Evolutionary conservation across 106 monocot species (phyloP), one percentile per base, ranked within the genome.

Genomic region (Platanthera zijinensis): DNA sequence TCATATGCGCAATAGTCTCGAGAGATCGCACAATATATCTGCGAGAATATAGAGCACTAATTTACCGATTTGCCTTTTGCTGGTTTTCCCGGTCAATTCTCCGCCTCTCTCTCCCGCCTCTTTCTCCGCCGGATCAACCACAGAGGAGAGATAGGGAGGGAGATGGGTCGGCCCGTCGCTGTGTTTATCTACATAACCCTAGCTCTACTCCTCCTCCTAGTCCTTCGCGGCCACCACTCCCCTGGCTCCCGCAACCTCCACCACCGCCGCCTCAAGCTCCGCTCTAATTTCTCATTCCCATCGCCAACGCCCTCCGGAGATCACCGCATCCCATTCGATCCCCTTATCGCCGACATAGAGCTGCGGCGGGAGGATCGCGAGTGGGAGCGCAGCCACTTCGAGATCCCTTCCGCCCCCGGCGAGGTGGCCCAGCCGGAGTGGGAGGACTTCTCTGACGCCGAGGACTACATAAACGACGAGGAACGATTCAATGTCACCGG

Each of bases 391-490:
- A 80, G 73, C 64, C 96, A 84, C 83, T 87, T 76, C 82, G 7
- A 46, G 53, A 9, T 87, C 48, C 57, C 76, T 66, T 64, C 75
- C 50, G 88, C 92, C 72, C 88, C 88, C 8, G 88, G 82, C 46
- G 70, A 85, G 68, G 99, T 92, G 83, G 52, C 81, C 69, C 81
- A 87, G 79, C 94, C 94, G 11, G 99, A 92, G 72, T 99, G 99
- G 94, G 94, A 94, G 76, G 90, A 94, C 64, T 90, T 92, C 82
- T 71, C 92, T 52, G 84, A 92, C 54, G 92, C 91, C 51, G 89
- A 99, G 81, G 92, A 94, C 74, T 94, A 86, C 86, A 79, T 94
- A 78, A 94, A 99, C 56, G 88, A 92, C 57, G 92, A 99, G 72
- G 87, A 86, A 0, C 74, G 90, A 17, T 99, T 94, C 84, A 99